phyloP scores from a whole-genome alignment of 208 protist genomes.

The Leishmania lainsoni region DNA sequence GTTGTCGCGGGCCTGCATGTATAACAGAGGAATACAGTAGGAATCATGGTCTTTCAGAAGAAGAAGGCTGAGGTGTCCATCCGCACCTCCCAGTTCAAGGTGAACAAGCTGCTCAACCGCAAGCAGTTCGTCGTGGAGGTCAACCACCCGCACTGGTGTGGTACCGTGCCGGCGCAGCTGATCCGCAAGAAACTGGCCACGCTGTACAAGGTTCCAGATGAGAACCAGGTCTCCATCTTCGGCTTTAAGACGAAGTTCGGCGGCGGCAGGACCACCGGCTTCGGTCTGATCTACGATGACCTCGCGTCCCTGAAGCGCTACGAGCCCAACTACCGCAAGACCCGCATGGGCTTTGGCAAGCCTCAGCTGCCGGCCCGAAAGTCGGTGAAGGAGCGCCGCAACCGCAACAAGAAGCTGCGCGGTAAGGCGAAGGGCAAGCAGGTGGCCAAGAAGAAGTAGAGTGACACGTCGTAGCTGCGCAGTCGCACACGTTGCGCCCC shows the following conservation, averaged over 20 bases:
- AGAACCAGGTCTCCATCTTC: constrained; percentile 96
- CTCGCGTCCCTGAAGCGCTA: constrained; percentile 94
- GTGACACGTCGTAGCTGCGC: neutral
- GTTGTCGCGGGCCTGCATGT: neutral
- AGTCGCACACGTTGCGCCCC: neutral
- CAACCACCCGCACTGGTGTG: constrained; percentile 87
- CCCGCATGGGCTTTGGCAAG: constrained; percentile 94
- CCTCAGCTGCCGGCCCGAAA: constrained; percentile 93
- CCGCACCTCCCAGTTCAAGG: constrained; percentile 98
- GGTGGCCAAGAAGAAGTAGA: constrained; percentile 93
- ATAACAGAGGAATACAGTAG: constrained; percentile 36
- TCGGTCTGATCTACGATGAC: constrained; percentile 99
- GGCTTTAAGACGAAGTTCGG: constrained; percentile 99
- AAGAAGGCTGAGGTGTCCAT: constrained; percentile 92
- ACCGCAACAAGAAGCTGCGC: constrained; percentile 98
- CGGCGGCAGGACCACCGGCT: constrained; percentile 98
- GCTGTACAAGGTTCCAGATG: constrained; percentile 98
- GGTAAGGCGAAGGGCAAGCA: constrained; percentile 96
- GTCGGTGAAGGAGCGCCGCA: constrained; percentile 99
- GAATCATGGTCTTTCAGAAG: constrained; percentile 92
- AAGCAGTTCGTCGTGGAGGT: constrained; percentile 99
- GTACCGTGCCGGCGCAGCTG: constrained; percentile 94
- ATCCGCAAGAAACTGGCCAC: constrained; percentile 95
- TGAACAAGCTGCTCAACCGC: constrained; percentile 99
- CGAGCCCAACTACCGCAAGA: constrained; percentile 98